phyloP scores from a whole-genome alignment of 2,329 filamentous ascomycete genomes.

The Falciphora oryzae region DNA sequence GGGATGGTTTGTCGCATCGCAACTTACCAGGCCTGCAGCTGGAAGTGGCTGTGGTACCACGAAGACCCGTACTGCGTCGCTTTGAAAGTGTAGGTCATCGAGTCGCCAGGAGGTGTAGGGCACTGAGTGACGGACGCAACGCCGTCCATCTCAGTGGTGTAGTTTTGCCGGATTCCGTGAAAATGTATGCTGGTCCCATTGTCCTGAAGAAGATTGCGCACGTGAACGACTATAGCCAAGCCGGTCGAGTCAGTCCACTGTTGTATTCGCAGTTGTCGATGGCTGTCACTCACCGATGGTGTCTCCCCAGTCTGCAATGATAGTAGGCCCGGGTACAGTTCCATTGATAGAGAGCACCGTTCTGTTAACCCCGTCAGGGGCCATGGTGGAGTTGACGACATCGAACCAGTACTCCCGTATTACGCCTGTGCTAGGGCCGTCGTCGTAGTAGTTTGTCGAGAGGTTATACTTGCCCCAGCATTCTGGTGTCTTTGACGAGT shows the following conservation, averaged over 20 bases:
- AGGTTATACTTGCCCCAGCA: constrained; percentile 17
- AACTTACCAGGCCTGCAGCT: constrained; percentile 14
- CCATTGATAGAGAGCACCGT: constrained; percentile 31
- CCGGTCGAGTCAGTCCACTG: constrained; percentile 53
- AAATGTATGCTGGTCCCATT: constrained; percentile 42
- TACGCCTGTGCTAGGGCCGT: constrained; percentile 40
- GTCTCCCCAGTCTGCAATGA: constrained; percentile 32
- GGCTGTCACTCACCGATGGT: constrained; percentile 12
- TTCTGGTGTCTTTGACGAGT: constrained; percentile 4
- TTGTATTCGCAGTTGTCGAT: constrained; percentile 25
- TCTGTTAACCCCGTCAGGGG: constrained; percentile 40
- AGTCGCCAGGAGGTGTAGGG: constrained; percentile 30
- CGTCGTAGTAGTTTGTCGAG: constrained; percentile 19
- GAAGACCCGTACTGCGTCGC: constrained; percentile 48
- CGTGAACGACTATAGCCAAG: constrained; percentile 43
- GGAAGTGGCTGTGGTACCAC: constrained; percentile 55
- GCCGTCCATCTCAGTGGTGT: constrained; percentile 36
- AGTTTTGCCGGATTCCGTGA: constrained; percentile 41
- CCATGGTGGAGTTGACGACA: constrained; percentile 26
- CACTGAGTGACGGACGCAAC: constrained; percentile 34
- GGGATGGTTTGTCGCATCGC: not conserved
- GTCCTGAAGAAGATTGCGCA: constrained; percentile 57
- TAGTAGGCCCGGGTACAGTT: constrained; percentile 24
- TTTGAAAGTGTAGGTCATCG: constrained; percentile 46
- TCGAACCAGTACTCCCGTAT: constrained; percentile 44